Evolutionary conservation across 2,329 filamentous ascomycete genomes (phyloP).

Genomic region (Microdochium nivale): DNA sequence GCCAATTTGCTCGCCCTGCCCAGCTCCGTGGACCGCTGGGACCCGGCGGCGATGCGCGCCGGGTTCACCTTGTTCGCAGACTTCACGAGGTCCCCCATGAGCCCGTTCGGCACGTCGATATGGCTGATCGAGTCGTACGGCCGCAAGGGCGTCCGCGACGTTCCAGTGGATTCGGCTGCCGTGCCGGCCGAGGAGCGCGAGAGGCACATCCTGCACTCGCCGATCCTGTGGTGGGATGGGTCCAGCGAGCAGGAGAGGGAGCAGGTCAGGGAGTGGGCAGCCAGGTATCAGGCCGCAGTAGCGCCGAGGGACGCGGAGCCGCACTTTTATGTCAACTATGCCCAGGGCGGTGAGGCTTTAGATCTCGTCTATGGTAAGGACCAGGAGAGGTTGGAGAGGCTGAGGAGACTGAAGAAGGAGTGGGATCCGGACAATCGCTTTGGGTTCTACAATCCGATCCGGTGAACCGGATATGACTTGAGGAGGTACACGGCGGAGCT

Average conservation of each 20-base stretch:
- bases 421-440: neutral
- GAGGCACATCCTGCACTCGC: neutral
- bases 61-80: neutral
- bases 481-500: no score
- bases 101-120: neutral
- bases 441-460: neutral
- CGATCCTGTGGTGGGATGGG: neutral
- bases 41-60: neutral
- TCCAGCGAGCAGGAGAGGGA: neutral
- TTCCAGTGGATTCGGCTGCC: neutral
- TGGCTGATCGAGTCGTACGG: neutral
- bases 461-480: no score
- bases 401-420: neutral
- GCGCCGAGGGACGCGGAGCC: neutral
- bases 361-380: neutral
- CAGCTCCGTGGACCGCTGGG: neutral
- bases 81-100: neutral
- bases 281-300: neutral
- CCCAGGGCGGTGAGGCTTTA: neutral
- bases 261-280: neutral
- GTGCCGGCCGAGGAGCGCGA: neutral
- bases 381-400: neutral
- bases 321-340: slow-evolving; percentile 1
- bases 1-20: neutral
- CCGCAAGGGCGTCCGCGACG: neutral